Conservation (phyloP, 106 monocot genomes). For the Dendrobium chrysotoxum region DNA sequence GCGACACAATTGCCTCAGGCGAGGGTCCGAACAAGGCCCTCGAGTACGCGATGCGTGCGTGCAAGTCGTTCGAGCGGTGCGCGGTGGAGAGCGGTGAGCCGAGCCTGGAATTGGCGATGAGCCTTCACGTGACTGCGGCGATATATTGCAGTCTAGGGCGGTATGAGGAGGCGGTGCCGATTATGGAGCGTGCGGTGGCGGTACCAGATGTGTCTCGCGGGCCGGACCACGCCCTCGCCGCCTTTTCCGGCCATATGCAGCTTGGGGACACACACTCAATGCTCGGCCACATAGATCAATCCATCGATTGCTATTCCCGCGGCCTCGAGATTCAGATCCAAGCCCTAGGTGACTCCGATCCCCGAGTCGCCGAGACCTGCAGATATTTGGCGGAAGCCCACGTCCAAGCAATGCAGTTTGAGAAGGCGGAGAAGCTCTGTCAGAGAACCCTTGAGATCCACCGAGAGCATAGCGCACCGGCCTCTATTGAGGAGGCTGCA, state of each 20-base stretch:
- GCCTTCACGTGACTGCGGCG: constrained; percentile 55
- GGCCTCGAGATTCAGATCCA: constrained; percentile 59
- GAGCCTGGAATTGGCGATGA: constrained; percentile 51
- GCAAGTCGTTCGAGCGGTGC: constrained; percentile 53
- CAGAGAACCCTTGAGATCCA: constrained; percentile 54
- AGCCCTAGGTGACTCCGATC: constrained; percentile 46
- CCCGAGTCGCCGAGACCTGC: constrained; percentile 60
- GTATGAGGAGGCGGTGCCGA: constrained; percentile 42
- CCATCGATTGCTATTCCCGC: constrained; percentile 41
- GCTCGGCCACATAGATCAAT: constrained; percentile 41
- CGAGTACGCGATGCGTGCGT: constrained; percentile 76
- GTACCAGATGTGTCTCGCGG: constrained; percentile 17
- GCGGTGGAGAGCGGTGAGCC: constrained; percentile 24
- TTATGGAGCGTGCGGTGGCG: constrained; percentile 43
- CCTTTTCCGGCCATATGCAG: constrained; percentile 60
- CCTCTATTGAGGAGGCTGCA: constrained; percentile 55
- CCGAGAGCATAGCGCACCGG: constrained; percentile 50
- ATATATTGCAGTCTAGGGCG: constrained; percentile 44
- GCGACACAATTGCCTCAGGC: constrained; percentile 84
- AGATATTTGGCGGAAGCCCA: constrained; percentile 66
- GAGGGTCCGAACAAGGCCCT: constrained; percentile 71
- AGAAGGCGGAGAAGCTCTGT: constrained; percentile 56
- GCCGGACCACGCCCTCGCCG: constrained; percentile 40
- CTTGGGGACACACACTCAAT: constrained; percentile 61
- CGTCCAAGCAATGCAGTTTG: constrained; percentile 57